Evolutionary conservation across 2,329 filamentous ascomycete genomes (phyloP).

Genomic region (Curvularia sp.): DNA sequence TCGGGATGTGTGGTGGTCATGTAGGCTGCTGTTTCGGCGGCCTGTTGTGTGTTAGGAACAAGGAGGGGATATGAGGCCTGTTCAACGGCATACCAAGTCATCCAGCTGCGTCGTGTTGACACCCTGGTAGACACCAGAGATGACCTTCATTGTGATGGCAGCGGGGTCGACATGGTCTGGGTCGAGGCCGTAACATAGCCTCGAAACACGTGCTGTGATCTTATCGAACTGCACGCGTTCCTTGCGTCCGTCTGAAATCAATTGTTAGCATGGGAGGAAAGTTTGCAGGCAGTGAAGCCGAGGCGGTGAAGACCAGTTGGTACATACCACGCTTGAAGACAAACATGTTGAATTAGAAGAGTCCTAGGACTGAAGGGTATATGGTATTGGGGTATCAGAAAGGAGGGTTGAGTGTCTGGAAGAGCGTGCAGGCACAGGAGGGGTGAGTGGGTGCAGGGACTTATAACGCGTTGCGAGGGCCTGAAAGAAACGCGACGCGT

Average conservation of each 20-base stretch:
- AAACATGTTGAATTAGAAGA: constrained; percentile 48
- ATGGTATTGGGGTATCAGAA: constrained; percentile 39
- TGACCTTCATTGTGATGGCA: constrained; percentile 98
- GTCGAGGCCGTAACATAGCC: constrained; percentile 96
- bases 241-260: constrained; percentile 86
- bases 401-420: constrained; percentile 28
- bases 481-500: constrained; percentile 25
- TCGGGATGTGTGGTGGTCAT: constrained; percentile 99
- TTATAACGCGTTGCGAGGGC: constrained; percentile 39
- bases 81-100: constrained; percentile 75
- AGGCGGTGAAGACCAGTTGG: constrained; percentile 17
- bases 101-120: constrained; percentile 96
- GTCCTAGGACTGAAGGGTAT: constrained; percentile 26
- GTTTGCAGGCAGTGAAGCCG: constrained; percentile 24
- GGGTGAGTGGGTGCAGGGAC: constrained; percentile 22
- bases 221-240: constrained; percentile 99
- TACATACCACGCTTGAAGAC: constrained; percentile 54
- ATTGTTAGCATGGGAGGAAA: constrained; percentile 35
- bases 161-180: constrained; percentile 95
- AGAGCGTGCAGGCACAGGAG: constrained; percentile 31
- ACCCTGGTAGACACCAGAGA: constrained; percentile 98
- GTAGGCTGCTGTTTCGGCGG: constrained; percentile 97
- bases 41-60: constrained; percentile 61
- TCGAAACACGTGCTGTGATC: constrained; percentile 97
- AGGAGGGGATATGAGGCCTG: constrained; percentile 25